These are phyloP conservation scores for Strobilomyces dryophilus DNA, from an alignment of 768 basidiomycete species.

Conservation along the genomic window DNA sequence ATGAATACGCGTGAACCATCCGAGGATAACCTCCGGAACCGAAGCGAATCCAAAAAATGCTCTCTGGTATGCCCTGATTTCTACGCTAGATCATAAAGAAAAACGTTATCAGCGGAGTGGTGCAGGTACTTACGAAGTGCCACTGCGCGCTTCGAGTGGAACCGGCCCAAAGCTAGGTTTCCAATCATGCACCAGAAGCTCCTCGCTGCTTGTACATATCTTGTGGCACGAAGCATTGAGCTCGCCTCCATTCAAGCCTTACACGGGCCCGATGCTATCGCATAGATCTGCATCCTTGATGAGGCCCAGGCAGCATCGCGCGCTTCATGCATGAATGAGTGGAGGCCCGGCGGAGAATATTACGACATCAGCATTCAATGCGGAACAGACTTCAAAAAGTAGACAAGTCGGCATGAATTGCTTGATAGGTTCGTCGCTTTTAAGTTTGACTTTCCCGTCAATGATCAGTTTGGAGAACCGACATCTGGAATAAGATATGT, in stretches of 20 bases:
- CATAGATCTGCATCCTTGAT: conserved; percentile 19
- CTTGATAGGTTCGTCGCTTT: conserved; percentile 25
- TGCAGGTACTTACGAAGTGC: too few species aligned
- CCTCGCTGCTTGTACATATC: too few species aligned
- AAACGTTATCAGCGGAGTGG: too few species aligned
- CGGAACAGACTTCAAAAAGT: conserved; percentile 28
- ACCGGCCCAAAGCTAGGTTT: too few species aligned
- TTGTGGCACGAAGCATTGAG: too few species aligned
- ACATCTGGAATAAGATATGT: conserved; percentile 29
- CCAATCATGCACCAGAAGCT: too few species aligned
- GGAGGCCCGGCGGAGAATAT: conserved; percentile 2
- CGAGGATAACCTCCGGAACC: too few species aligned
- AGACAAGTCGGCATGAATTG: conserved; percentile 31
- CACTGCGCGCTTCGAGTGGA: too few species aligned
- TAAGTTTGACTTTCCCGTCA: conserved; percentile 46
- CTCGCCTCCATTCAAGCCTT: conserved; percentile 14
- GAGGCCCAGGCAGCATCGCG: conserved; percentile 10
- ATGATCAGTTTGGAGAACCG: conserved; percentile 39
- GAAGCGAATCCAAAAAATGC: conserved; percentile 32
- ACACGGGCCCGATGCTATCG: conserved; percentile 21
- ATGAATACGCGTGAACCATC: neutral
- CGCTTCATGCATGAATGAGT: too few species aligned
- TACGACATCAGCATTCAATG: conserved; percentile 43
- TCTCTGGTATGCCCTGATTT: conserved; percentile 63
- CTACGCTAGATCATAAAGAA: conserved; percentile 29